Percentiles rank a stretch among this genome's conserved stretches.
phyloP scores from a whole-genome alignment of 805 yeast species.

The Yarrowia divulgata region DNA sequence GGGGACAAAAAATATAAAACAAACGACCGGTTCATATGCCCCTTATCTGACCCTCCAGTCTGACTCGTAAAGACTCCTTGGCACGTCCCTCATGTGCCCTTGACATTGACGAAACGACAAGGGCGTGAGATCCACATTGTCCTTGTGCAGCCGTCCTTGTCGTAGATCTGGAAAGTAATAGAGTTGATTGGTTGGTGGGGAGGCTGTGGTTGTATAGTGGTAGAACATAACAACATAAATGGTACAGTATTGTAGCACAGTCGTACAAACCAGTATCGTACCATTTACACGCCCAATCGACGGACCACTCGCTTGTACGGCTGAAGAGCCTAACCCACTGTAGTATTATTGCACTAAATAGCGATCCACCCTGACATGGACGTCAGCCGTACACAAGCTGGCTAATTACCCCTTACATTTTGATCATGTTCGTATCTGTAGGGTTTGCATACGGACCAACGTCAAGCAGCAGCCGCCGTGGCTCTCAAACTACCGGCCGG shows the following conservation, averaged over 20 bases:
- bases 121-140: slow-evolving; percentile 4
- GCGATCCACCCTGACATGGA: no score
- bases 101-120: neutral
- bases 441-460: no score
- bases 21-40: neutral
- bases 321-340: no score
- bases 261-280: no score
- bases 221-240: no score
- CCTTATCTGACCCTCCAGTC: neutral
- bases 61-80: neutral
- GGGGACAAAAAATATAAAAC: neutral
- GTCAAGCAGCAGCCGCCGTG: neutral
- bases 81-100: slow-evolving; percentile 7
- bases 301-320: no score
- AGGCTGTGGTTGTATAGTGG: no score
- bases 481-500: slow-evolving; percentile 5
- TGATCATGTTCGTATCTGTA: slow-evolving; percentile 17
- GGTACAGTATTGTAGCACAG: no score
- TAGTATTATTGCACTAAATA: no score
- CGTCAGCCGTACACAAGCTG: no score
- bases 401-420: neutral
- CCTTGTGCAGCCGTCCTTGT: neutral
- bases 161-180: neutral
- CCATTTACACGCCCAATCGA: no score
- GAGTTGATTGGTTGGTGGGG: slow-evolving; percentile 9